These are phyloP conservation scores for Scedosporium aurantiacum DNA, from an alignment of 2,329 filamentous ascomycete genomes.

Conservation along the genomic window DNA sequence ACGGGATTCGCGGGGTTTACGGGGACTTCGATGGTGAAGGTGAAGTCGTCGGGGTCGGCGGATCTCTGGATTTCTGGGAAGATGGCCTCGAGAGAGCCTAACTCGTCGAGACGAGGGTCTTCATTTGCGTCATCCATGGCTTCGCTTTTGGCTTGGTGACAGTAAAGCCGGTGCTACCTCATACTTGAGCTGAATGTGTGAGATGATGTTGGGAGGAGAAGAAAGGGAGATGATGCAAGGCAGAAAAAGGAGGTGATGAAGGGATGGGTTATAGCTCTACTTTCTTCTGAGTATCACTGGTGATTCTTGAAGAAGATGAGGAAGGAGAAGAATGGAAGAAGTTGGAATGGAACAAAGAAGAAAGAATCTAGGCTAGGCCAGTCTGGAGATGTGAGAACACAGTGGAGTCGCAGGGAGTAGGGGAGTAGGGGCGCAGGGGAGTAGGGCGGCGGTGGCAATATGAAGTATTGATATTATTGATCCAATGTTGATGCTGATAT, in stretches of 20 bases:
- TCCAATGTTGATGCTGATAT: no score
- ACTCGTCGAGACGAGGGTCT: slow-evolving; percentile 45
- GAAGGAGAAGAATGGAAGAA: neutral
- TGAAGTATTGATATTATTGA: no score
- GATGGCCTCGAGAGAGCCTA: slow-evolving; percentile 51
- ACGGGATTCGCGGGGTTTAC: slow-evolving; percentile 43
- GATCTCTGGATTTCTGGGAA: slow-evolving; percentile 51
- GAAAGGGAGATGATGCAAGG: neutral
- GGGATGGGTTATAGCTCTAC: neutral
- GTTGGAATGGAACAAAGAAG: no score
- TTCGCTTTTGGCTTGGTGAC: neutral
- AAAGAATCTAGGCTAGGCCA: no score
- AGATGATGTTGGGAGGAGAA: neutral
- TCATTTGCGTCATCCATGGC: slow-evolving; percentile 31
- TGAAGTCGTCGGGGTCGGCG: slow-evolving; percentile 30
- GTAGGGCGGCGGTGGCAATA: no score
- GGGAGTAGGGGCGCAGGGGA: no score
- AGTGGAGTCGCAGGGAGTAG: no score
- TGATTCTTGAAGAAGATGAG: neutral
- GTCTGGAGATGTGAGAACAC: no score
- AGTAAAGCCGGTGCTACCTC: neutral
- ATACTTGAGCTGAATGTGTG: neutral
- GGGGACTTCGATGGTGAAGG: slow-evolving; percentile 45
- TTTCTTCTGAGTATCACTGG: neutral
- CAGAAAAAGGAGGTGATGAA: neutral